Evolutionary conservation across 139 green algal genomes (phyloP).

Genomic region (Desmodesmus armatus): DNA sequence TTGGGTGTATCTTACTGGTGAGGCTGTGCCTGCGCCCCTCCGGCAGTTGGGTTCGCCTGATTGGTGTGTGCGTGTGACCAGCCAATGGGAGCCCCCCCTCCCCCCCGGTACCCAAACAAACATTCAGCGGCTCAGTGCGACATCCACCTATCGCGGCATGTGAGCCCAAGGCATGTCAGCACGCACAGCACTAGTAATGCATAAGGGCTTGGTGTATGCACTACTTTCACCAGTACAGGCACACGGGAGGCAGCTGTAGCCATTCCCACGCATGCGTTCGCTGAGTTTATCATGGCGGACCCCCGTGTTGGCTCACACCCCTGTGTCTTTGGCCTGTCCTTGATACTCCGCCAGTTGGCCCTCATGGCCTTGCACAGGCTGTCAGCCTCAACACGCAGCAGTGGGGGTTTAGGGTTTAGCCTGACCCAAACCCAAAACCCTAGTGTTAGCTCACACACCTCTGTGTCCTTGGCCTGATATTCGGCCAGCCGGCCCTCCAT

Average conservation of each 20-base stretch:
- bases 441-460: constrained; percentile 47
- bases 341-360: constrained; percentile 65
- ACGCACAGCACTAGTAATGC: no score
- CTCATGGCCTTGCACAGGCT: constrained; percentile 45
- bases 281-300: not conserved
- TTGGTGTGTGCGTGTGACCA: no score
- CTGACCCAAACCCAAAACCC: not conserved
- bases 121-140: no score
- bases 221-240: not conserved
- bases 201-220: not conserved
- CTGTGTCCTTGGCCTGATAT: constrained; percentile 64
- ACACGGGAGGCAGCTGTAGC: not conserved
- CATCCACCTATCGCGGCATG: no score
- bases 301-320: constrained; percentile 33
- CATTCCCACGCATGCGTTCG: not conserved
- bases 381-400: constrained; percentile 41
- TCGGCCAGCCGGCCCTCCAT: constrained; percentile 62
- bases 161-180: no score
- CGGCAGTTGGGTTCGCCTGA: no score
- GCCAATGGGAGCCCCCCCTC: no score
- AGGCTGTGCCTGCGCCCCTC: no score
- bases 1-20: no score
- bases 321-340: constrained; percentile 54
- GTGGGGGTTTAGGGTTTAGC: constrained; percentile 14
- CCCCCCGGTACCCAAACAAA: no score